phyloP scores from a whole-genome alignment of 2,329 filamentous ascomycete genomes.

The Penicillium concentricum region DNA sequence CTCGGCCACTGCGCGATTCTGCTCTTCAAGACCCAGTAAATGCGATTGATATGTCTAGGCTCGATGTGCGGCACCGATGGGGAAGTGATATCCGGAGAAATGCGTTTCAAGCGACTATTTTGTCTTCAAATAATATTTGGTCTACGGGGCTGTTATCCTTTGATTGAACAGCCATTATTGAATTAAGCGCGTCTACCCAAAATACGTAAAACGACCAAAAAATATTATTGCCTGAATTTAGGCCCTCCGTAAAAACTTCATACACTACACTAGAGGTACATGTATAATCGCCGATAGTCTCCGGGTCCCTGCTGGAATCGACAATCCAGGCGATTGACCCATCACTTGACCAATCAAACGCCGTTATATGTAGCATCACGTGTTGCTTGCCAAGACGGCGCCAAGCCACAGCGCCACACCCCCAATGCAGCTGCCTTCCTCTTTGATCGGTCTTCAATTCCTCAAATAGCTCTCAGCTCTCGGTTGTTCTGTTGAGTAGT shows the following conservation, averaged over 20 bases:
- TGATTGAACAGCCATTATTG: conserved; percentile 1
- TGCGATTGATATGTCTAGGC: not conserved
- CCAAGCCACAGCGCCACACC: conserved; percentile 39
- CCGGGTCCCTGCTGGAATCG: not conserved
- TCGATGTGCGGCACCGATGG: not conserved
- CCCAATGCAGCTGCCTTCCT: conserved; percentile 31
- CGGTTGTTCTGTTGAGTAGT: not conserved
- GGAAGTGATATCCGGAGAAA: not conserved
- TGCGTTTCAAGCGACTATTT: conserved; percentile 12
- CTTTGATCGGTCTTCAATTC: conserved; percentile 8
- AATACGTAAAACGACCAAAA: not conserved
- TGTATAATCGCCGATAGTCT: not conserved
- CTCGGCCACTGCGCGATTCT: conserved; percentile 97
- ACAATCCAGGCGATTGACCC: not conserved
- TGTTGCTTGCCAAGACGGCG: conserved; percentile 24
- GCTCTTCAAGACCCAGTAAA: conserved; percentile 94
- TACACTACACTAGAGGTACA: not conserved
- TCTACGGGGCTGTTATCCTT: not conserved
- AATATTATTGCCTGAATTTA: not conserved
- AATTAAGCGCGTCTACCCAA: not conserved
- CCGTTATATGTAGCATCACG: conserved; percentile 13
- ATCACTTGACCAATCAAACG: conserved; percentile 14
- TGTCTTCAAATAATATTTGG: conserved; percentile 5
- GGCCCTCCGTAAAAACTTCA: not conserved
- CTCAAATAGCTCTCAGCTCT: conserved; percentile 2